These are phyloP conservation scores for Excoecaria cochinchinensis DNA, from an alignment of 345 rosid species.

Conservation along the genomic window DNA sequence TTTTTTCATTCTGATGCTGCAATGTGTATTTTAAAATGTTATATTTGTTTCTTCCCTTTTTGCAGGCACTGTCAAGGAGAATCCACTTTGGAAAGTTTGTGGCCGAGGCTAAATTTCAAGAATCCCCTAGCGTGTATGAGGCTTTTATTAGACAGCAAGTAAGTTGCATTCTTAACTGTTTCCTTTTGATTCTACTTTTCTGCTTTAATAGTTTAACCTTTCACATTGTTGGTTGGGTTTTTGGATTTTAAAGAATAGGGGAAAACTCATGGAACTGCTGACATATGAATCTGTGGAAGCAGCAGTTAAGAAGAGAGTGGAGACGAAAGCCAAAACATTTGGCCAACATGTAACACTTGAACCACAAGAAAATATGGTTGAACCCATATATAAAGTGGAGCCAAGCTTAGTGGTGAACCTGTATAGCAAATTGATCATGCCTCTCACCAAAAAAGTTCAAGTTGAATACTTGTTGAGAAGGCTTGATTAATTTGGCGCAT, in stretches of 20 bases:
- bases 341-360: conserved; percentile 34
- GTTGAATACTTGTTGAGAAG: conserved; percentile 57
- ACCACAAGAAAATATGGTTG: conserved; percentile 3
- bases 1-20: background rate
- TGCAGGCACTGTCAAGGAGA: conserved; percentile 76
- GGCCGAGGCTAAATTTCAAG: conserved; percentile 77
- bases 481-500: conserved; percentile 31
- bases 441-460: conserved; percentile 60
- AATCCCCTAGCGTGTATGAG: conserved; percentile 54
- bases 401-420: conserved; percentile 52
- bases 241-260: conserved; percentile 41
- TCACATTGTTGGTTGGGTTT: background rate
- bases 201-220: background rate
- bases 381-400: conserved; percentile 42
- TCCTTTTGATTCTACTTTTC: too few species aligned
- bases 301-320: conserved; percentile 54
- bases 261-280: conserved; percentile 49
- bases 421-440: conserved; percentile 55
- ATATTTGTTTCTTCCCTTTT: background rate
- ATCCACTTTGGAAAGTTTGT: conserved; percentile 85
- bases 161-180: background rate
- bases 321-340: conserved; percentile 53
- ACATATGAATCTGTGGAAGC: conserved; percentile 55
- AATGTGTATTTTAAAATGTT: background rate
- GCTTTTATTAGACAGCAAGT: conserved; percentile 62